phyloP scores from a whole-genome alignment of 2,329 filamentous ascomycete genomes.

The Fusarium austroafricanum region DNA sequence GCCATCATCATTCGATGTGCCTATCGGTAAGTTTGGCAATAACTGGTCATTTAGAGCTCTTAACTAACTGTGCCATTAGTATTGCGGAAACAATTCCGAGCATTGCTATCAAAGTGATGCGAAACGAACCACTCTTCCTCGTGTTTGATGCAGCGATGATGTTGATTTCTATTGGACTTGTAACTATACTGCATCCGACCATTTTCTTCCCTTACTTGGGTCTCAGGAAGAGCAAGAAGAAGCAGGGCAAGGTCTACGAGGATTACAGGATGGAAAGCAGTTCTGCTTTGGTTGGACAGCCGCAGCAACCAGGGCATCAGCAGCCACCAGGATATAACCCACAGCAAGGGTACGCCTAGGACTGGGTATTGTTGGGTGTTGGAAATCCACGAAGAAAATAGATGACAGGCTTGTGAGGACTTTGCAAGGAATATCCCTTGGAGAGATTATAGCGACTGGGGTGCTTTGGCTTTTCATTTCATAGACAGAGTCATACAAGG shows the following conservation, averaged over 20 bases:
- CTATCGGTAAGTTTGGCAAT: slow-evolving; percentile 27
- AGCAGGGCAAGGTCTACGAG: slow-evolving; percentile 17
- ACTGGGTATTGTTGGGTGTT: background rate
- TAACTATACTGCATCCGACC: slow-evolving; percentile 30
- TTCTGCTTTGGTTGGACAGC: slow-evolving; percentile 8
- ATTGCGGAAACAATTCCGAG: slow-evolving; percentile 30
- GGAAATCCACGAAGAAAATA: no score
- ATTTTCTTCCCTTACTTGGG: slow-evolving; percentile 33
- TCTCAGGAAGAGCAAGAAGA: slow-evolving; percentile 15
- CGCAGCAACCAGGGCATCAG: background rate
- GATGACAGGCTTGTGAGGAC: no score
- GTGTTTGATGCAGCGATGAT: slow-evolving; percentile 28
- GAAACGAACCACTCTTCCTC: slow-evolving; percentile 34
- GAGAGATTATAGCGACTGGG: no score
- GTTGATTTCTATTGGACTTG: slow-evolving; percentile 20
- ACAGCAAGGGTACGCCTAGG: slow-evolving; percentile 2
- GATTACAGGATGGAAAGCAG: slow-evolving; percentile 14
- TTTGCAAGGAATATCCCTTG: no score
- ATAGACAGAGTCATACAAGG: background rate
- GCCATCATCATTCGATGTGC: slow-evolving; percentile 34
- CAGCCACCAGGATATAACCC: background rate
- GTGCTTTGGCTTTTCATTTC: no score
- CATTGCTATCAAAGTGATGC: slow-evolving; percentile 17
- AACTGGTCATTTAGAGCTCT: accelerated
- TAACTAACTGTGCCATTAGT: slow-evolving; percentile 1